A percentile compares a stretch with the other conserved stretches of the same genome.
Conservation (phyloP, 176 grass and related monocot species). For the Carex pumila region DNA sequence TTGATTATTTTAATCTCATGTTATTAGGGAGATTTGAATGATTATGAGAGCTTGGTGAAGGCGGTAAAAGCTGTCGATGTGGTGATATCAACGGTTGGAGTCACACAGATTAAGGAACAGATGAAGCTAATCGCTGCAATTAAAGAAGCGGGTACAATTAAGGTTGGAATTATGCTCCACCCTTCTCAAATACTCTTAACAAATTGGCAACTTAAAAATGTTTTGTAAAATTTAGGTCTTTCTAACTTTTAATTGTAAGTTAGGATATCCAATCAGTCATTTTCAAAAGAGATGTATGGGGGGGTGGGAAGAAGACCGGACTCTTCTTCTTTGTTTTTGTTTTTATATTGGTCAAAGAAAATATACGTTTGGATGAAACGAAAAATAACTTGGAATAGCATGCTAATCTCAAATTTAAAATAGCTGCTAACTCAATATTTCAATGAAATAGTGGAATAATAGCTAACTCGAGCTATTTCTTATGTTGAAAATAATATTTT, state of each 20-base stretch:
- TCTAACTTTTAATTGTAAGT: background rate
- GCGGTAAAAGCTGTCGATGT: background rate
- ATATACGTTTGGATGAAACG: too few species aligned
- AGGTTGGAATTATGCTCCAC: background rate
- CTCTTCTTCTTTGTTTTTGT: too few species aligned
- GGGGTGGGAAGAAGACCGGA: too few species aligned
- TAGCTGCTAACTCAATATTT: too few species aligned
- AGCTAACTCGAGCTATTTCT: too few species aligned
- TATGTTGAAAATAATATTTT: too few species aligned
- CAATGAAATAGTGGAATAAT: too few species aligned
- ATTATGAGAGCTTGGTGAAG: constrained; percentile 13
- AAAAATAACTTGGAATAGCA: too few species aligned
- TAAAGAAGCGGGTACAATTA: constrained; percentile 3
- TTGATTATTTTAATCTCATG: background rate
- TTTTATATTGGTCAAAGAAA: background rate
- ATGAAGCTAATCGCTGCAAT: constrained; percentile 5
- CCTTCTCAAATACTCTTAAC: background rate
- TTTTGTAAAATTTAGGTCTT: background rate
- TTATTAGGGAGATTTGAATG: constrained; percentile 13
- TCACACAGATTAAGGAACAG: background rate
- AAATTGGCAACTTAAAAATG: background rate
- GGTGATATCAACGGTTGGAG: background rate
- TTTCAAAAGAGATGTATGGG: background rate
- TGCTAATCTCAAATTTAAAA: too few species aligned
- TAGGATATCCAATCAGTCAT: background rate